A percentile compares a stretch with the other conserved stretches of the same genome.
Evolutionary conservation across 1,284 basidiomycete species (phyloP).

Genomic region (Amanita bisporigera): DNA sequence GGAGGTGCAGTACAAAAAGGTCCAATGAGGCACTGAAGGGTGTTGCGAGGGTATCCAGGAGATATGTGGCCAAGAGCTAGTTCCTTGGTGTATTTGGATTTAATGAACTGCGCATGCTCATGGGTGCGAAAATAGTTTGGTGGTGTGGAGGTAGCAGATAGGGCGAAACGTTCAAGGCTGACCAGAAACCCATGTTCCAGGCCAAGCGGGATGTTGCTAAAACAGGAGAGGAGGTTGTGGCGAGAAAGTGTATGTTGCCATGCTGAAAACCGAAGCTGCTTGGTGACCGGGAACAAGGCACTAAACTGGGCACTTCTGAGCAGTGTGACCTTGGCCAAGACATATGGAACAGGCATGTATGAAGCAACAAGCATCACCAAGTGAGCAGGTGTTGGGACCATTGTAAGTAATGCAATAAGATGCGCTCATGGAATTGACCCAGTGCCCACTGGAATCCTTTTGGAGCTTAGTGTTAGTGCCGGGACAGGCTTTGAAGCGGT

Average conservation of each 20-base stretch:
- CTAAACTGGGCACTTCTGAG: slow-evolving; percentile 12
- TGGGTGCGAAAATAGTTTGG: slow-evolving; percentile 14
- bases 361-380: background rate
- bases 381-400: slow-evolving; percentile 3
- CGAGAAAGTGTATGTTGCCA: slow-evolving; percentile 15
- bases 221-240: background rate
- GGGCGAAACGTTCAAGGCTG: slow-evolving; percentile 6
- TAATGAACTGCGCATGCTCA: slow-evolving; percentile 4
- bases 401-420: slow-evolving; percentile 19
- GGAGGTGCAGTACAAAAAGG: slow-evolving; percentile 33
- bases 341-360: slow-evolving; percentile 16
- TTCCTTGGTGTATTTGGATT: slow-evolving; percentile 8
- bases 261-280: slow-evolving; percentile 6
- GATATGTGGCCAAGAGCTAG: slow-evolving; percentile 1
- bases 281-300: slow-evolving; percentile 7
- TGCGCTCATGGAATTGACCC: no score
- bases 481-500: no score
- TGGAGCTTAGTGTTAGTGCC: no score
- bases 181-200: slow-evolving; percentile 14
- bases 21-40: slow-evolving; percentile 18
- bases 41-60: background rate
- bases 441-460: no score
- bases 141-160: slow-evolving; percentile 9
- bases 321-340: slow-evolving; percentile 8
- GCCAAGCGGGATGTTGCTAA: background rate